Evolutionary conservation across 352 stramenopile species (phyloP), one percentile per base, ranked within the genome.

Genomic region (Pythium biforme): DNA sequence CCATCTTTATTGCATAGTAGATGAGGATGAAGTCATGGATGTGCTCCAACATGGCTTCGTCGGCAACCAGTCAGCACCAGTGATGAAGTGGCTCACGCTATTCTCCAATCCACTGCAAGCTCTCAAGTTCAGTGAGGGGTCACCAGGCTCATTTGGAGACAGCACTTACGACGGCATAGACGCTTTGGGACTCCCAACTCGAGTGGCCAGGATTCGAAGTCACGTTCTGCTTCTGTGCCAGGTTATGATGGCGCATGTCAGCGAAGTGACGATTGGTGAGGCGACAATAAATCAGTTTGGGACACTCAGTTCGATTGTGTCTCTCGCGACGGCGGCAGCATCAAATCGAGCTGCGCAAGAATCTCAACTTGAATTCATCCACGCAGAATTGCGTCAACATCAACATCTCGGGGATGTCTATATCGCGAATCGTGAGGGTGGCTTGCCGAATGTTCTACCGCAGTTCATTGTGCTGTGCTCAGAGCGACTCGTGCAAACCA

Each of bases 1-100:
- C 31, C 85, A 77, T 58, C 34, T 87, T 26, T 89, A 86, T 55
- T 45, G 73, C 33, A 57, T 73, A 6, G 66, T 67, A 3, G 57
- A 65, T 45, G 72, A 82, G 34, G 55, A 77, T 40, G 55, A 87
- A 37, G 11, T 70, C 15, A 71, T 59, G 19, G 55, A 63, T 2
- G 31, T 77, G 7, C 61, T 89, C 22, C 75, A 81, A 34, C 51
- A 74, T 40, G 79, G 76, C 5, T 26, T 87, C 3, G 50, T 52
- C 10, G 14, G 23, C 14, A 50, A 7, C 4, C 4, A 52, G 40
- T 5, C n/a, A 4, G 29, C 22, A 22, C 4, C 17, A 4, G n/a
- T n/a, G n/a, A n/a, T n/a, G n/a, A 33, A 66, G 41, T 60, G 51
- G 50, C 31, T 69, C 19, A 40, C 46, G 5, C 45, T 70, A 12